phyloP scores from a whole-genome alignment of 2,329 filamentous ascomycete genomes.

The Lachnellula occidentalis region DNA sequence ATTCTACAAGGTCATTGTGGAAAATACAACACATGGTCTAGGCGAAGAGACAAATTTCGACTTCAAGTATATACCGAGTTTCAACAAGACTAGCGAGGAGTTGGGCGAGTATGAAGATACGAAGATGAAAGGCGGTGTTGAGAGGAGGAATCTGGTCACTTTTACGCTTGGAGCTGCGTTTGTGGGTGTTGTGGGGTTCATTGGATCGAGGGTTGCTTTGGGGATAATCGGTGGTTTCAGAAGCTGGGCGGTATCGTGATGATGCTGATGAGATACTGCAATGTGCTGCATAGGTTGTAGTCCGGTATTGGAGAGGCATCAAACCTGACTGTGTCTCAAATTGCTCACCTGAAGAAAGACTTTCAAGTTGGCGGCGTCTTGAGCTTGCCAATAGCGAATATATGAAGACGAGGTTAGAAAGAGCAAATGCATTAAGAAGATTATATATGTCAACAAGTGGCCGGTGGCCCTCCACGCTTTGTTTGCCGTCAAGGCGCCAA shows the following conservation, averaged over 20 bases:
- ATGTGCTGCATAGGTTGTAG: no score
- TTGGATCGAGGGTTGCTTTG: conserved; percentile 17
- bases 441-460: no score
- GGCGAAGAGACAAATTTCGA: conserved; percentile 59
- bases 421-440: no score
- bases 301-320: no score
- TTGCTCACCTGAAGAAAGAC: no score
- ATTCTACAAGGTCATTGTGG: conserved; percentile 56
- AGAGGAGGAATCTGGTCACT: conserved; percentile 42
- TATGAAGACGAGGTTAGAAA: no score
- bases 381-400: no score
- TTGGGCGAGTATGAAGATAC: conserved; percentile 27
- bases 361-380: no score
- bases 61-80: conserved; percentile 64
- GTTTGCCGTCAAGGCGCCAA: no score
- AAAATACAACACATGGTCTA: conserved; percentile 55
- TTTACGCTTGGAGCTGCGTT: conserved; percentile 36
- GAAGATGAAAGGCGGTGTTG: conserved; percentile 33
- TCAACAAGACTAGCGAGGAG: conserved; percentile 34
- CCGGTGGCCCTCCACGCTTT: no score
- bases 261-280: no score
- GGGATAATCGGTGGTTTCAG: not conserved
- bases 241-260: not conserved
- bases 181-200: conserved; percentile 25
- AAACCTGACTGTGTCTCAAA: no score